These are phyloP conservation scores for Gastrolobium villosum DNA, from an alignment of 306 rosid genomes.

Conservation along the genomic window DNA sequence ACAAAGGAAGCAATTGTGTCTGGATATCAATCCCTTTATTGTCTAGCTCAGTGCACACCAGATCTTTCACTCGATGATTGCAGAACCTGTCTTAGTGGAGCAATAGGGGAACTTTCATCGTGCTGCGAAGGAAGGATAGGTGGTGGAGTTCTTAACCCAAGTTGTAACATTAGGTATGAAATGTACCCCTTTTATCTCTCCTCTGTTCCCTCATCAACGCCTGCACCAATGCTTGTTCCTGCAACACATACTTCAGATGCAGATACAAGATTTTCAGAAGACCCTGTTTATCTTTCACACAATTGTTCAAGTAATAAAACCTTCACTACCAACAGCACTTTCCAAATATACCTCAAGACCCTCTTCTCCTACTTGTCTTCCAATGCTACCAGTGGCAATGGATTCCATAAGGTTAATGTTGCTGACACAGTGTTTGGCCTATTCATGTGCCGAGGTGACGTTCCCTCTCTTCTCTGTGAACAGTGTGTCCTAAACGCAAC, in stretches of 20 bases:
- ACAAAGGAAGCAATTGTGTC: neutral
- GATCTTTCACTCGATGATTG: neutral
- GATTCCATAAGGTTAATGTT: accelerated
- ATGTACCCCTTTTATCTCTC: neutral
- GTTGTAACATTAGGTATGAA: conserved; percentile 24
- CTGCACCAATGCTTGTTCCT: neutral
- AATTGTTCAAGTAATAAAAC: neutral
- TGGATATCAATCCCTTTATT: neutral
- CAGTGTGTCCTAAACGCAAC: neutral
- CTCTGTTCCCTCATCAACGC: accelerated
- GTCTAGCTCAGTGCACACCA: neutral
- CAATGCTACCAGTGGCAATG: neutral
- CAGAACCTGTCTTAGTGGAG: neutral
- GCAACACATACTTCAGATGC: neutral
- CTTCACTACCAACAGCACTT: neutral
- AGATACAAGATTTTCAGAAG: neutral
- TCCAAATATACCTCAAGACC: neutral
- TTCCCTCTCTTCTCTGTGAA: neutral
- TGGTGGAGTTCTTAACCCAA: neutral
- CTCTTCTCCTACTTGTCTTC: conserved; percentile 39
- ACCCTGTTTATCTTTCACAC: neutral
- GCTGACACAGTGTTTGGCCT: neutral
- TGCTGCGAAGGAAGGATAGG: neutral
- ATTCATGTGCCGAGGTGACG: conserved; percentile 32
- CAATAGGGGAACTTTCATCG: neutral